Percentiles rank a stretch among this genome's conserved stretches.
These are phyloP conservation scores for Chaetomiaceae sp. DNA, from an alignment of 2,329 filamentous ascomycete species.

Conservation along the genomic window DNA sequence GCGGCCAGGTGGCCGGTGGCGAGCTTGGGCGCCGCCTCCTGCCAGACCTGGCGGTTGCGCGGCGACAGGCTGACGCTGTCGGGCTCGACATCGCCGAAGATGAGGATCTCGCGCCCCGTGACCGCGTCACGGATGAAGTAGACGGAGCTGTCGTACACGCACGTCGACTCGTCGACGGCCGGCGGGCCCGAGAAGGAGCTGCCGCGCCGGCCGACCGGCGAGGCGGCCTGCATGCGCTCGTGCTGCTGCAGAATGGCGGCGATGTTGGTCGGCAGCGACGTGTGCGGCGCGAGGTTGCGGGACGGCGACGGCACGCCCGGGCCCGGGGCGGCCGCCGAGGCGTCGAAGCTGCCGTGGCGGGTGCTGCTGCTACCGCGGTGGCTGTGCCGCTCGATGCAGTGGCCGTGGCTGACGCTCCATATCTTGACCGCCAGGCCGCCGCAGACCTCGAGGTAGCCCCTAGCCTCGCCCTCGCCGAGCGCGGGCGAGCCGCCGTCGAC, in stretches of 20 bases:
- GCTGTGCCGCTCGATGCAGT: constrained; percentile 69
- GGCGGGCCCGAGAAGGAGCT: constrained; percentile 12
- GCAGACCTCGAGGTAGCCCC: constrained; percentile 81
- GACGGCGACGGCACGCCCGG: constrained; percentile 22
- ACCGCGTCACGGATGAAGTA: constrained; percentile 80
- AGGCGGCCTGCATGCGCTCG: constrained; percentile 14
- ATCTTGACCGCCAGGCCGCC: constrained; percentile 85
- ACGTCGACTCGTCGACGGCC: constrained; percentile 42
- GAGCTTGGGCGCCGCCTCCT: constrained; percentile 81
- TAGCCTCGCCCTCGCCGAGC: constrained; percentile 70
- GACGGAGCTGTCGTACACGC: constrained; percentile 81
- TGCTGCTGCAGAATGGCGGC: constrained; percentile 22
- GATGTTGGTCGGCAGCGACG: constrained; percentile 19
- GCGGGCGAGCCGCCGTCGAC: constrained; percentile 83
- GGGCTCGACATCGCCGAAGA: constrained; percentile 94
- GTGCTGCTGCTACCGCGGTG: constrained; percentile 56
- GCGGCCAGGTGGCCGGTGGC: constrained; percentile 63
- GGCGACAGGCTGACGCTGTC: constrained; percentile 78
- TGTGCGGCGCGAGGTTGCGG: constrained; percentile 24
- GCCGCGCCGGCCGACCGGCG: constrained; percentile 9
- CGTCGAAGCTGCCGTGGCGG: constrained; percentile 46
- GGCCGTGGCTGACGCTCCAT: constrained; percentile 82
- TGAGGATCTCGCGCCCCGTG: constrained; percentile 71
- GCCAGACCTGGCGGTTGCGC: constrained; percentile 78
- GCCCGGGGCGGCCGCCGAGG: constrained; percentile 25